Evolutionary conservation across 306 rosid genomes (phyloP).

Genomic region (Lagenaria siceraria): DNA sequence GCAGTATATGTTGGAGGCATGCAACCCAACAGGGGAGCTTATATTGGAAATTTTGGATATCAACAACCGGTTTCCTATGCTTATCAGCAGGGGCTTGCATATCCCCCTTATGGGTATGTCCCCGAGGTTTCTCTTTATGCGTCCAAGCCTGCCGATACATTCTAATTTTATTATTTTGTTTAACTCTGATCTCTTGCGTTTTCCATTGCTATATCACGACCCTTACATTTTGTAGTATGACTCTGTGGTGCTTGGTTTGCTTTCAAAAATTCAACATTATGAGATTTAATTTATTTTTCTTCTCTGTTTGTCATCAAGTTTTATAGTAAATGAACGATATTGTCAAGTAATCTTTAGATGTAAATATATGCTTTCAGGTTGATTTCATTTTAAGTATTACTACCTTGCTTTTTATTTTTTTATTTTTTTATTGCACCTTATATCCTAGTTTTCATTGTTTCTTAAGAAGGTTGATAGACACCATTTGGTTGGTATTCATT

Average conservation of each 20-base stretch:
- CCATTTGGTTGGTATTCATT: slow-evolving; percentile 3
- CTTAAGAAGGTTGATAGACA: background rate
- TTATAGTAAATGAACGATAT: background rate
- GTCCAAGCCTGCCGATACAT: background rate
- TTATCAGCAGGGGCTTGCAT: slow-evolving; percentile 69
- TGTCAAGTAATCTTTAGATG: background rate
- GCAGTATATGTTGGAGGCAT: slow-evolving; percentile 45
- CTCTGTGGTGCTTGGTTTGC: background rate
- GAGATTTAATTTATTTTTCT: background rate
- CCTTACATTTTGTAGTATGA: background rate
- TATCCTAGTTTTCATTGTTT: background rate
- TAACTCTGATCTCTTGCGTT: background rate
- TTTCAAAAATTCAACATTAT: background rate
- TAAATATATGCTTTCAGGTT: background rate
- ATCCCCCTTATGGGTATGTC: slow-evolving; percentile 87
- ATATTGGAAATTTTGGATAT: slow-evolving; percentile 58
- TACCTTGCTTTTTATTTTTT: background rate
- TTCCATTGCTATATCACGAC: background rate
- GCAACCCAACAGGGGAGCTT: slow-evolving; percentile 58
- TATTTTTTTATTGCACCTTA: background rate
- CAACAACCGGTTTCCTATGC: slow-evolving; percentile 73
- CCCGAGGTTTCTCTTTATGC: background rate
- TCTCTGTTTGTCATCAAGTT: background rate
- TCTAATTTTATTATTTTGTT: background rate
- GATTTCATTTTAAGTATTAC: background rate